Percentiles rank a stretch among this genome's conserved stretches.
These are phyloP conservation scores for Penicillium robsamsonii DNA, from an alignment of 495 filamentous ascomycete genomes.

Conservation along the genomic window DNA sequence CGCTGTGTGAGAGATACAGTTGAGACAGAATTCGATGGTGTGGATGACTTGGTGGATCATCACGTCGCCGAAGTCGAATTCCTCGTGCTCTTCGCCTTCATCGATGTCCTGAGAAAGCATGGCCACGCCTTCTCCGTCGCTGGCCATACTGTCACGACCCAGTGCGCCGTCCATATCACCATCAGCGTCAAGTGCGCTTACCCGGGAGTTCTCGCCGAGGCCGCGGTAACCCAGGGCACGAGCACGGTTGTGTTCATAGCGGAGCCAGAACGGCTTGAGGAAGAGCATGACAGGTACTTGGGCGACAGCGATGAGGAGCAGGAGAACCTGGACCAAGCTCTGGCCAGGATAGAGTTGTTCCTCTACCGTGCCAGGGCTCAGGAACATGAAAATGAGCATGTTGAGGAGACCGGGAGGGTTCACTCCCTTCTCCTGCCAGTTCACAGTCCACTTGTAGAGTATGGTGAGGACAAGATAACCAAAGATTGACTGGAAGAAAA, in stretches of 20 bases:
- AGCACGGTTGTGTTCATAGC: slow-evolving; percentile 87
- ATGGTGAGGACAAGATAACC: slow-evolving; percentile 93
- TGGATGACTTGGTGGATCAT: slow-evolving; percentile 99
- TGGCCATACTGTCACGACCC: slow-evolving; percentile 67
- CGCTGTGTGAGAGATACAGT: slow-evolving; percentile 97
- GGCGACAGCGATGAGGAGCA: slow-evolving; percentile 78
- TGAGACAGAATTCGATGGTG: slow-evolving; percentile 98
- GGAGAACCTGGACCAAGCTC: slow-evolving; percentile 64
- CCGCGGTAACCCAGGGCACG: slow-evolving; percentile 86
- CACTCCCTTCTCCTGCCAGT: slow-evolving; percentile 68
- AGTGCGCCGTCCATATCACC: slow-evolving; percentile 50
- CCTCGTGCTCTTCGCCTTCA: slow-evolving; percentile 75
- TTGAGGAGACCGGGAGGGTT: slow-evolving; percentile 86
- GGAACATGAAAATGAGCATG: slow-evolving; percentile 99
- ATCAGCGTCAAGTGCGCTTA: slow-evolving; percentile 86
- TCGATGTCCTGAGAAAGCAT: slow-evolving; percentile 87
- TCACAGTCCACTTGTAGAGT: slow-evolving; percentile 92
- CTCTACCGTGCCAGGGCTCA: slow-evolving; percentile 75
- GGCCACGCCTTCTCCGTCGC: slow-evolving; percentile 82
- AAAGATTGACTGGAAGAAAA: slow-evolving; percentile 99
- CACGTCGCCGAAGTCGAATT: slow-evolving; percentile 92
- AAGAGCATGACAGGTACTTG: slow-evolving; percentile 91
- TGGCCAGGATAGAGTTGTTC: slow-evolving; percentile 78
- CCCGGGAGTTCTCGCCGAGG: slow-evolving; percentile 79
- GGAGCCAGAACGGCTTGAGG: slow-evolving; percentile 91